These are phyloP conservation scores for Lipomyces anomalus DNA, from an alignment of 805 yeast species.

Conservation along the genomic window DNA sequence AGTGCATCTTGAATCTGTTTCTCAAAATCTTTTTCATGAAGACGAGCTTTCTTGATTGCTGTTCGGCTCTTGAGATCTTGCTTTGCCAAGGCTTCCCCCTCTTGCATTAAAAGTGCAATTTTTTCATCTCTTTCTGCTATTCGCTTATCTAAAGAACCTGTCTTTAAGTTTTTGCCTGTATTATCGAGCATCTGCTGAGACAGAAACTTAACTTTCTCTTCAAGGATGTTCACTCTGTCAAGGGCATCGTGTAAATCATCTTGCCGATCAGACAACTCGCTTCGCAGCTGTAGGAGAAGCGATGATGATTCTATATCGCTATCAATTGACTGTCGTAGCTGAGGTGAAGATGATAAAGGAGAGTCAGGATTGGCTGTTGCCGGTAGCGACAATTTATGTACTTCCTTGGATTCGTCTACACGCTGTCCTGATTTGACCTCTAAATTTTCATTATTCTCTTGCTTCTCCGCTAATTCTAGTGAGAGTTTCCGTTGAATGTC, in stretches of 20 bases:
- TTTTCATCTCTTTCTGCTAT: slow-evolving; percentile 50
- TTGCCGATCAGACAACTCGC: slow-evolving; percentile 15
- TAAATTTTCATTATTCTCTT: no score
- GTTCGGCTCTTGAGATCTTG: slow-evolving; percentile 66
- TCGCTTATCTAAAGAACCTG: slow-evolving; percentile 10
- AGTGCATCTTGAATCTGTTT: slow-evolving; percentile 29
- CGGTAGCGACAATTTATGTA: no score
- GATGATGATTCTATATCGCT: no score
- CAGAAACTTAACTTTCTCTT: slow-evolving; percentile 32
- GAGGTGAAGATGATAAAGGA: no score
- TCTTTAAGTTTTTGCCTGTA: slow-evolving; percentile 13
- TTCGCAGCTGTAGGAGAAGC: slow-evolving; percentile 1
- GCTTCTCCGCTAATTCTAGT: no score
- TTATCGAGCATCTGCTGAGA: slow-evolving; percentile 25
- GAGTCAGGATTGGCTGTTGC: no score
- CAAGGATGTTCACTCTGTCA: slow-evolving; percentile 26
- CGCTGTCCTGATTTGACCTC: no score
- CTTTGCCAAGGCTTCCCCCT: slow-evolving; percentile 66
- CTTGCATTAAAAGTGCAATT: slow-evolving; percentile 61
- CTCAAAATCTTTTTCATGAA: slow-evolving; percentile 41
- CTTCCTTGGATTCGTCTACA: no score
- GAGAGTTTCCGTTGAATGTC: no score
- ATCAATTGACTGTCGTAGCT: no score
- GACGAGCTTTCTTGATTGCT: slow-evolving; percentile 56
- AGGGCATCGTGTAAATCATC: slow-evolving; percentile 16